A percentile compares a stretch with the other conserved stretches of the same genome.
phyloP scores from a whole-genome alignment of 192 early-diverging fungal genomes.

The Funneliformis mosseae region DNA sequence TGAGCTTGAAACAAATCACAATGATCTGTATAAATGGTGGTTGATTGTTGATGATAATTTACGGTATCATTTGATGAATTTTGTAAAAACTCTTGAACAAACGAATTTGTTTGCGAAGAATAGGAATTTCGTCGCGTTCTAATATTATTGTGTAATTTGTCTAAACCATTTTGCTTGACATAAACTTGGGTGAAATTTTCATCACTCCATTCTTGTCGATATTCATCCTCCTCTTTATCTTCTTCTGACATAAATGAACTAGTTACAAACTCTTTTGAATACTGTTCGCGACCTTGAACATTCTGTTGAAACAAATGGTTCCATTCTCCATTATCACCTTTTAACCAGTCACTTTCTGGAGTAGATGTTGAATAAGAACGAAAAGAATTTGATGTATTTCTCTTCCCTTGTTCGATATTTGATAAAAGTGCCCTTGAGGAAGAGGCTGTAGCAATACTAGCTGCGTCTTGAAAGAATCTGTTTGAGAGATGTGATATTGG shows the following conservation, averaged over 20 bases:
- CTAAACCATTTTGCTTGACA: conserved; percentile 11
- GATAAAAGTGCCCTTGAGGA: neutral
- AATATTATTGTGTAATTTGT: neutral
- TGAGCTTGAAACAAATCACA: conserved; percentile 16
- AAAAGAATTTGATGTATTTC: conserved; percentile 6
- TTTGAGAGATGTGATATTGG: neutral
- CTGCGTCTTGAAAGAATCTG: neutral
- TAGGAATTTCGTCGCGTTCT: neutral
- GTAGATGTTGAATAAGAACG: neutral
- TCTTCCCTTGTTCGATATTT: neutral
- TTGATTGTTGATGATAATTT: neutral
- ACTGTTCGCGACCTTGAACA: neutral
- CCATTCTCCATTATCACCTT: neutral
- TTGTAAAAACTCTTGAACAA: conserved; percentile 1
- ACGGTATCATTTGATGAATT: neutral
- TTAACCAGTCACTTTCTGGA: neutral
- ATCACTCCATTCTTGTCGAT: conserved; percentile 34
- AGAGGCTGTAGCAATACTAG: neutral
- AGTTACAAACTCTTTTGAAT: neutral
- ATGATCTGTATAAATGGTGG: neutral
- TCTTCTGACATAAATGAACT: conserved; percentile 1
- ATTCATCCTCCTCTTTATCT: conserved; percentile 19
- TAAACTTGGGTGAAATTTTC: conserved; percentile 24
- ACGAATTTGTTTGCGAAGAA: neutral
- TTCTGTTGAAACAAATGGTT: conserved; percentile 5